phyloP scores from a whole-genome alignment of 2,329 filamentous ascomycete species.

The Cephalotrichum gorgonifer region DNA sequence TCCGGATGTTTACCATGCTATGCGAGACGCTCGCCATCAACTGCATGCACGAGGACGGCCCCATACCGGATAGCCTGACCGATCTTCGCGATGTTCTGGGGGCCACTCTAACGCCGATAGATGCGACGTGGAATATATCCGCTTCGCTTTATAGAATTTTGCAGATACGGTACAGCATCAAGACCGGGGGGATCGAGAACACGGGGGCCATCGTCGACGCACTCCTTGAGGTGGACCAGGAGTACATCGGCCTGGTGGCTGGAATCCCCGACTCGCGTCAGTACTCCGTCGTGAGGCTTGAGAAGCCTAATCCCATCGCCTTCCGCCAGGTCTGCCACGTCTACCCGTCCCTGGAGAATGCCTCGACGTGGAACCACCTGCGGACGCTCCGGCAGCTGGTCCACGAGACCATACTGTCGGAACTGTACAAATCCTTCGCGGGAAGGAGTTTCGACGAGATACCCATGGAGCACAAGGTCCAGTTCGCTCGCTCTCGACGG shows the following conservation, averaged over 20 bases:
- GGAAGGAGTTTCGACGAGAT: slow-evolving; percentile 12
- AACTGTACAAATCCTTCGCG: slow-evolving; percentile 25
- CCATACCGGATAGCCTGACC: slow-evolving; percentile 36
- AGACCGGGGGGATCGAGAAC: slow-evolving; percentile 22
- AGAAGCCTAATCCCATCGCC: slow-evolving; percentile 27
- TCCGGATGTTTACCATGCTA: slow-evolving; percentile 43
- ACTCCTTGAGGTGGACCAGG: slow-evolving; percentile 29
- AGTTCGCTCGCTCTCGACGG: slow-evolving; percentile 24
- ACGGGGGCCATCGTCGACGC: slow-evolving; percentile 22
- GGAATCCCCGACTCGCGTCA: slow-evolving; percentile 28
- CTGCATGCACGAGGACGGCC: slow-evolving; percentile 37
- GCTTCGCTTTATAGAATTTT: slow-evolving; percentile 33
- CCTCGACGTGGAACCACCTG: slow-evolving; percentile 37
- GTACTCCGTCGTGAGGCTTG: slow-evolving; percentile 29
- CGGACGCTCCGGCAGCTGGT: slow-evolving; percentile 34
- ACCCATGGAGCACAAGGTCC: slow-evolving; percentile 20
- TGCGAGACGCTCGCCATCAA: slow-evolving; percentile 39
- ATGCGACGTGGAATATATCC: slow-evolving; percentile 31
- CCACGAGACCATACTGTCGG: slow-evolving; percentile 34
- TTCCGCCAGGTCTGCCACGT: slow-evolving; percentile 31
- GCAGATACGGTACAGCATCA: slow-evolving; percentile 36
- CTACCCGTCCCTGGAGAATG: slow-evolving; percentile 32
- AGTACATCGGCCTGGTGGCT: slow-evolving; percentile 27
- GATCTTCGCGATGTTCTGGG: slow-evolving; percentile 33
- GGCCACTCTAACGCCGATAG: slow-evolving; percentile 20